phyloP scores from a whole-genome alignment of 306 rosid genomes.

The Trifolium pratense region DNA sequence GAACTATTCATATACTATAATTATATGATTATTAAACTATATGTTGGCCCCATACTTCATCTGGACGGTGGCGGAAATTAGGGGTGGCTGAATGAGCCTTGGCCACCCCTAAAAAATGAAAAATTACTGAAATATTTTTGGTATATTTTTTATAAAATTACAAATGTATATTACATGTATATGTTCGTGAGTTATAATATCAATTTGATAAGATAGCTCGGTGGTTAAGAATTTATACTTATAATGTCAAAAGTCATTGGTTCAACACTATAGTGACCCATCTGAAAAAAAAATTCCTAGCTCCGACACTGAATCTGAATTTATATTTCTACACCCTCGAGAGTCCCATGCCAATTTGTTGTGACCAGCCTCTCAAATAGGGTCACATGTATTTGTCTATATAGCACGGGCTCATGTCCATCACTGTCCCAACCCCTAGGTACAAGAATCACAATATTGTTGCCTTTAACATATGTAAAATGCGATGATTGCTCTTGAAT shows the following conservation, averaged over 20 bases:
- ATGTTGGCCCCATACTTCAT: neutral
- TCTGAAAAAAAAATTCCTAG: too few relatives aligned
- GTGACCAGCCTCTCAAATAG: slow-evolving; percentile 19
- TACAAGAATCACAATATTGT: slow-evolving; percentile 25
- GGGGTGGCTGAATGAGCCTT: too few relatives aligned
- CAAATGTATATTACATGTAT: too few relatives aligned
- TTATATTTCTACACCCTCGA: slow-evolving; percentile 20
- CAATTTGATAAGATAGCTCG: too few relatives aligned
- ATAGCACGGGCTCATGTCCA: slow-evolving; percentile 39
- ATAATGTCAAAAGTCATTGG: too few relatives aligned
- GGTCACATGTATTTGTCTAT: slow-evolving; percentile 47
- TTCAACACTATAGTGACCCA: too few relatives aligned
- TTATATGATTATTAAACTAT: neutral
- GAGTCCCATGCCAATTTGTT: slow-evolving; percentile 36
- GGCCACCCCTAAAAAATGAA: too few relatives aligned
- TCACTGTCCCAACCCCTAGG: neutral
- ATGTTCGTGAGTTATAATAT: too few relatives aligned
- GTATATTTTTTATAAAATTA: too few relatives aligned
- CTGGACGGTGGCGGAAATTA: too few relatives aligned
- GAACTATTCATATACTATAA: neutral
- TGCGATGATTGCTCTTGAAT: neutral
- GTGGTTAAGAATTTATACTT: too few relatives aligned
- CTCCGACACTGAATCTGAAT: slow-evolving; percentile 20
- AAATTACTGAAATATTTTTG: too few relatives aligned
- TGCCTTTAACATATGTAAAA: neutral